phyloP scores from a whole-genome alignment of 2,329 filamentous ascomycete genomes.

The Herpotrichia juniperi region DNA sequence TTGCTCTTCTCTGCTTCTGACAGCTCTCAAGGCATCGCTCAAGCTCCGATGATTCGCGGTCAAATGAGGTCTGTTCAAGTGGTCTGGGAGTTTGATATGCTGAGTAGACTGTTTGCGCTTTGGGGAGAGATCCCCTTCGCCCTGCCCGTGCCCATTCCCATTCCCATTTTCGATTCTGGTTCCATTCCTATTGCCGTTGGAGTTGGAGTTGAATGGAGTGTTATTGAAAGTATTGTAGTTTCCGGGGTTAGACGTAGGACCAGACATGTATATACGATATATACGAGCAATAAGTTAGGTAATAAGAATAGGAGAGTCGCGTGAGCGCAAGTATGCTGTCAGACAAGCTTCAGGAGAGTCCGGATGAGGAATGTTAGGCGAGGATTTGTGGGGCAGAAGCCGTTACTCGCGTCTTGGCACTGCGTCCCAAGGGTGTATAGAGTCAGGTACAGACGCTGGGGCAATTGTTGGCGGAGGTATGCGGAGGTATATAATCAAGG shows the following conservation, averaged over 20 bases:
- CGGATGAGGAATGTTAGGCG: slow-evolving; percentile 7
- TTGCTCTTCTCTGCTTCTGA: slow-evolving; percentile 55
- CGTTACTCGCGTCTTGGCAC: neutral
- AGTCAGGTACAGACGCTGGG: neutral
- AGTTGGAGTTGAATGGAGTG: slow-evolving; percentile 11
- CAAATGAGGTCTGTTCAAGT: slow-evolving; percentile 39
- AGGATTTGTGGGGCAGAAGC: slow-evolving; percentile 2
- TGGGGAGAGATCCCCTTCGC: slow-evolving; percentile 25
- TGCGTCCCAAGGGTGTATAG: neutral
- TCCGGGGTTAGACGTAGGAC: slow-evolving; percentile 32
- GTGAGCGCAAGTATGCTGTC: no score
- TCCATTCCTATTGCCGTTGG: slow-evolving; percentile 19
- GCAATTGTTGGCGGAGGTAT: neutral
- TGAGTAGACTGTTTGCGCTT: slow-evolving; percentile 10
- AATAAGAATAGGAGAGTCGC: slow-evolving; percentile 1
- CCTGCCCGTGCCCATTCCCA: no score
- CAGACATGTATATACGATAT: slow-evolving; percentile 27
- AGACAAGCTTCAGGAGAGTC: neutral
- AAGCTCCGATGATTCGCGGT: slow-evolving; percentile 38
- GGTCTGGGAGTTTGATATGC: slow-evolving; percentile 42
- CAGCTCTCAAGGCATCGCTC: slow-evolving; percentile 45
- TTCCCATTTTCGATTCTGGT: slow-evolving; percentile 23
- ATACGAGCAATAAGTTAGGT: neutral
- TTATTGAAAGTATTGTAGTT: neutral
- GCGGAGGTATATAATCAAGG: neutral